phyloP scores from a whole-genome alignment of 306 rosid species.

The Heteromeles arbutifolia region DNA sequence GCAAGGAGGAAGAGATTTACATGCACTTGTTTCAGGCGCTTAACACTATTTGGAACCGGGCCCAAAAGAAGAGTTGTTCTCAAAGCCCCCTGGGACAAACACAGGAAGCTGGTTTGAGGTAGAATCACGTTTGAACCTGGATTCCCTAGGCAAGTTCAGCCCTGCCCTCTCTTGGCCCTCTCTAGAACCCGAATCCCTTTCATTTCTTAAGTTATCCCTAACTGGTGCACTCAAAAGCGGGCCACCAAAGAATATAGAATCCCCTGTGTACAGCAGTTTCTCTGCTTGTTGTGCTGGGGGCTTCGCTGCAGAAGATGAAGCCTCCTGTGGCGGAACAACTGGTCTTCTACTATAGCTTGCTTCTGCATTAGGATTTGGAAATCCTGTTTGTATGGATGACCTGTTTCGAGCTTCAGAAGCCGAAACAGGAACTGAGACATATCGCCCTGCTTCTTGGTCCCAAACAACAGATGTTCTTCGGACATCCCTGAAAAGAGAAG shows the following conservation, averaged over 20 bases:
- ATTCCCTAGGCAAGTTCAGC: constrained; percentile 51
- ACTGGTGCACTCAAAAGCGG: constrained; percentile 66
- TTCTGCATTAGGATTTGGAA: constrained; percentile 46
- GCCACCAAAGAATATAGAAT: constrained; percentile 90
- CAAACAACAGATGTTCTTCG: constrained; percentile 90
- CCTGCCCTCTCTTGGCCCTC: constrained; percentile 49
- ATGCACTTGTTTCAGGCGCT: constrained; percentile 11
- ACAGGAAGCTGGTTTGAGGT: constrained; percentile 89
- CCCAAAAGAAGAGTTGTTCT: constrained; percentile 46
- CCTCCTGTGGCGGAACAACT: constrained; percentile 39
- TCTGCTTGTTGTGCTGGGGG: constrained; percentile 51
- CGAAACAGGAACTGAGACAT: constrained; percentile 76
- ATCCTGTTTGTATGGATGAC: constrained; percentile 44
- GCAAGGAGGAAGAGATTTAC: neutral
- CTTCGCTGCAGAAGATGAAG: constrained; percentile 45
- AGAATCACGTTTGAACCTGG: constrained; percentile 76
- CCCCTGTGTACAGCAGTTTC: constrained; percentile 85
- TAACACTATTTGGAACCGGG: constrained; percentile 41
- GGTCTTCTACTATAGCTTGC: constrained; percentile 49
- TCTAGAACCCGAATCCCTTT: constrained; percentile 36
- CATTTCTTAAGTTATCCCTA: constrained; percentile 60
- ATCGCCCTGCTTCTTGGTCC: constrained; percentile 99
- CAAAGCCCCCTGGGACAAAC: constrained; percentile 74
- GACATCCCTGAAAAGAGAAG: constrained; percentile 84
- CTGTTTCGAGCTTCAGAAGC: constrained; percentile 70